Conservation (phyloP, 108 stramenopile genomes). For the Discostella stelligeroides region DNA sequence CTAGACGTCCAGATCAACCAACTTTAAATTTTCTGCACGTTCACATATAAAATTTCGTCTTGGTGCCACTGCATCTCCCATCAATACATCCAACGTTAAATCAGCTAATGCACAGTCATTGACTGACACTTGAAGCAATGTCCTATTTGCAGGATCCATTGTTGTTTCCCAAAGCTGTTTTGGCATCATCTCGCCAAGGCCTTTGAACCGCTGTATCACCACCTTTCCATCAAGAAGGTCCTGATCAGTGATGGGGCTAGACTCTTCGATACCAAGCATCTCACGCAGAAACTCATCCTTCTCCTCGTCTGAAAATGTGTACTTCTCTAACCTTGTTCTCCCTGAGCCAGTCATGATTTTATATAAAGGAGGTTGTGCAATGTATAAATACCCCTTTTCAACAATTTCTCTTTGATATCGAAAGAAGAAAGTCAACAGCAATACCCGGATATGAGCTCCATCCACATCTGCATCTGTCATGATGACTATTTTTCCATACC, state of each 20-base stretch:
- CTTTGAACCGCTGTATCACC: conserved; percentile 83
- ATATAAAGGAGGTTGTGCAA: conserved; percentile 95
- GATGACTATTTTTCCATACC: conserved; percentile 89
- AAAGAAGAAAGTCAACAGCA: conserved; percentile 94
- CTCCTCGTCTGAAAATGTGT: conserved; percentile 72
- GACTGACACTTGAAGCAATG: conserved; percentile 83
- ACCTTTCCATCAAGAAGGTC: conserved; percentile 62
- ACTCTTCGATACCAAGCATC: conserved; percentile 45
- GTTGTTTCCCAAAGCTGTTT: conserved; percentile 95
- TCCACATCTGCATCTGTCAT: conserved; percentile 99
- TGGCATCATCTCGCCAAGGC: conserved; percentile 97
- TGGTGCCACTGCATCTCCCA: conserved; percentile 91
- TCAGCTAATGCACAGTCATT: conserved; percentile 90
- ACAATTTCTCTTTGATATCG: conserved; percentile 92
- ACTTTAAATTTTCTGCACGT: conserved; percentile 72
- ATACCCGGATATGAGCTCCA: conserved; percentile 95
- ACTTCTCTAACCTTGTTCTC: conserved; percentile 54
- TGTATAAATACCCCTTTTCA: conserved; percentile 89
- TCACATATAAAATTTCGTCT: conserved; percentile 84
- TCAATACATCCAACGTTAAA: conserved; percentile 80
- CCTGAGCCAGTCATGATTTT: conserved; percentile 84
- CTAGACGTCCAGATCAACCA: conserved; percentile 89
- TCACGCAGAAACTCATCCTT: conserved; percentile 57
- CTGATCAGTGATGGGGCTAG: conserved; percentile 32
- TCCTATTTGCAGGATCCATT: conserved; percentile 88